A percentile compares a stretch with the other conserved stretches of the same genome.
Evolutionary conservation across 108 stramenopile genomes (phyloP).

Genomic region (Cyclotella atomus): DNA sequence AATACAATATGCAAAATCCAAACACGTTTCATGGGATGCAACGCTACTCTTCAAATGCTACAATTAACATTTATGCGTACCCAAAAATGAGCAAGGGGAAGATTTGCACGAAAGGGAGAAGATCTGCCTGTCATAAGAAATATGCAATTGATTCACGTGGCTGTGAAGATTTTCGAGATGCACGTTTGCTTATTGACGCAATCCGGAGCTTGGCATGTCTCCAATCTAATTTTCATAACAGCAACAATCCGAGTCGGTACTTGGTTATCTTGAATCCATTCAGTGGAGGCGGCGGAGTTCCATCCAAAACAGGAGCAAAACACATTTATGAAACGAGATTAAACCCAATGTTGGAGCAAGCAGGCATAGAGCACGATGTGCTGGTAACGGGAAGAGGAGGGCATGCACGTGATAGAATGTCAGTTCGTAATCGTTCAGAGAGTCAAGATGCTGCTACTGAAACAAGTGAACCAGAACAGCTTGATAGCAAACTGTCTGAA

Average conservation of each 20-base stretch:
- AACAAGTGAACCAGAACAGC: constrained; percentile 9
- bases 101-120: constrained; percentile 38
- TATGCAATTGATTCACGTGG: constrained; percentile 56
- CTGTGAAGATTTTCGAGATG: constrained; percentile 65
- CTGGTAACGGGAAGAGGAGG: constrained; percentile 55
- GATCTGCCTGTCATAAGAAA: constrained; percentile 48
- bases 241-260: constrained; percentile 27
- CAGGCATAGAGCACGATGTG: constrained; percentile 64
- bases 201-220: constrained; percentile 54
- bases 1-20: constrained; percentile 23
- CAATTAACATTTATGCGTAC: constrained; percentile 63
- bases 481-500: neutral
- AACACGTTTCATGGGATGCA: constrained; percentile 27
- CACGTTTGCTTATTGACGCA: constrained; percentile 49
- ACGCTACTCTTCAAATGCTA: constrained; percentile 44
- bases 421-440: neutral
- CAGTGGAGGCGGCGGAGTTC: constrained; percentile 51
- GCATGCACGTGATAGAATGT: constrained; percentile 79
- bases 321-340: constrained; percentile 55
- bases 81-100: constrained; percentile 33
- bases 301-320: constrained; percentile 49
- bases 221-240: neutral
- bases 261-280: constrained; percentile 84
- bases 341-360: constrained; percentile 75
- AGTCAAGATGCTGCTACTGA: neutral